Evolutionary conservation across 495 filamentous ascomycete genomes (phyloP).

Genomic region (Aspergillus mulundensis): DNA sequence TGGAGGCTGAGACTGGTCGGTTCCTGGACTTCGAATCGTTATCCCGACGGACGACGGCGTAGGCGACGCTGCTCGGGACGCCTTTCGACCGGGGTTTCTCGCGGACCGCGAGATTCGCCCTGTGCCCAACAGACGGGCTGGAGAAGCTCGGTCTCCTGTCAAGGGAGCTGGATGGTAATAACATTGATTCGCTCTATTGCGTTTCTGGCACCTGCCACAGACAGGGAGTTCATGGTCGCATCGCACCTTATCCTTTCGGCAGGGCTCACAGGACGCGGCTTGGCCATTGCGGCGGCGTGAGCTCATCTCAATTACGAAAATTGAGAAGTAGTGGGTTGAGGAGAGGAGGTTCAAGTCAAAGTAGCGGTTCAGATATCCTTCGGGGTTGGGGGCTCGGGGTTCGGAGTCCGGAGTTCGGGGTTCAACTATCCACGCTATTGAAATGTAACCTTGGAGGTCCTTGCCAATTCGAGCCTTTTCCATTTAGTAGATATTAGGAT

Average conservation of each 20-base stretch:
- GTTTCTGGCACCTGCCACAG: constrained; percentile 7
- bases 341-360: background rate
- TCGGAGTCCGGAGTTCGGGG: background rate
- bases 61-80: background rate
- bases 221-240: constrained; percentile 39
- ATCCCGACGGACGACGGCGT: constrained; percentile 6
- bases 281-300: constrained; percentile 42
- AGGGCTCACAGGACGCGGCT: constrained; percentile 45
- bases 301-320: background rate
- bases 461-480: no score
- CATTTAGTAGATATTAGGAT: no score
- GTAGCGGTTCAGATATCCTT: background rate
- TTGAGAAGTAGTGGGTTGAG: background rate
- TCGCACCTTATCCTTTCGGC: constrained; percentile 43
- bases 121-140: background rate
- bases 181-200: background rate
- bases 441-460: no score
- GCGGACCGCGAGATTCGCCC: background rate
- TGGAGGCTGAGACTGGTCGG: constrained; percentile 16
- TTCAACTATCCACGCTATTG: background rate
- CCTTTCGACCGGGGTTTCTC: background rate
- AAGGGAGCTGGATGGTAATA: constrained; percentile 35
- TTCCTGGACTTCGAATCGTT: background rate
- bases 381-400: constrained; percentile 4
- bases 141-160: constrained; percentile 13